phyloP scores from a whole-genome alignment of 2,329 filamentous ascomycete genomes.

The Colletotrichum tanaceti region DNA sequence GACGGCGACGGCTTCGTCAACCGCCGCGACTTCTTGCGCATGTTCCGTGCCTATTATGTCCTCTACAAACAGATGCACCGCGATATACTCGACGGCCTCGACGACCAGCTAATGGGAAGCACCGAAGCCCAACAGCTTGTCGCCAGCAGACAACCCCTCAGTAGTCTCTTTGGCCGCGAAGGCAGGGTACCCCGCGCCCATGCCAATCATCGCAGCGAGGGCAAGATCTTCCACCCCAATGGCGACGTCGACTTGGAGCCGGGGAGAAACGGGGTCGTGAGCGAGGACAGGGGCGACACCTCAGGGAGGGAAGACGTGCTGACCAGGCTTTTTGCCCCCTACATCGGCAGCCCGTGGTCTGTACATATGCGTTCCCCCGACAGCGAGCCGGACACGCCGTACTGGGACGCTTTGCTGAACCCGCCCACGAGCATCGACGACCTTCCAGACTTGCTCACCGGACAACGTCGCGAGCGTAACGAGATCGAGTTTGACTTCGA shows the following conservation, averaged over 20 bases:
- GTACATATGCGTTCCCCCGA: conserved; percentile 47
- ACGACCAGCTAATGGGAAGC: conserved; percentile 81
- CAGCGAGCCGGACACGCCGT: conserved; percentile 52
- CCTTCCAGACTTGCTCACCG: conserved; percentile 54
- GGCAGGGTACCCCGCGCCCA: conserved; percentile 75
- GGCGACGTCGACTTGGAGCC: conserved; percentile 74
- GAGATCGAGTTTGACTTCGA: conserved; percentile 40
- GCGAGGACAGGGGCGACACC: conserved; percentile 69
- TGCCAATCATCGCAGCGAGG: conserved; percentile 69
- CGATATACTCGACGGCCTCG: conserved; percentile 82
- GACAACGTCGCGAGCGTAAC: conserved; percentile 40
- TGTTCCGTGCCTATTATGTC: conserved; percentile 93
- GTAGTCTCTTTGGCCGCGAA: conserved; percentile 78
- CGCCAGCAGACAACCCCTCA: conserved; percentile 79
- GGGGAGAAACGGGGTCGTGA: conserved; percentile 66
- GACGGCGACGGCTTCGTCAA: conserved; percentile 88
- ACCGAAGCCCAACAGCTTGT: conserved; percentile 82
- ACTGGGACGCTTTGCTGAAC: conserved; percentile 58
- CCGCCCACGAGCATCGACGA: conserved; percentile 59
- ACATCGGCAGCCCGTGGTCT: conserved; percentile 41
- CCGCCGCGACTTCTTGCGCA: conserved; percentile 86
- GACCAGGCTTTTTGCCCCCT: conserved; percentile 60
- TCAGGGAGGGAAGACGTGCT: conserved; percentile 72
- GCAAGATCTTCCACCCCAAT: conserved; percentile 71
- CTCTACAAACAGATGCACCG: conserved; percentile 90